Percentiles rank a stretch among this genome's conserved stretches.
phyloP scores from a whole-genome alignment of 371 early-diverging fungal genomes.

The Mortierella sp. region DNA sequence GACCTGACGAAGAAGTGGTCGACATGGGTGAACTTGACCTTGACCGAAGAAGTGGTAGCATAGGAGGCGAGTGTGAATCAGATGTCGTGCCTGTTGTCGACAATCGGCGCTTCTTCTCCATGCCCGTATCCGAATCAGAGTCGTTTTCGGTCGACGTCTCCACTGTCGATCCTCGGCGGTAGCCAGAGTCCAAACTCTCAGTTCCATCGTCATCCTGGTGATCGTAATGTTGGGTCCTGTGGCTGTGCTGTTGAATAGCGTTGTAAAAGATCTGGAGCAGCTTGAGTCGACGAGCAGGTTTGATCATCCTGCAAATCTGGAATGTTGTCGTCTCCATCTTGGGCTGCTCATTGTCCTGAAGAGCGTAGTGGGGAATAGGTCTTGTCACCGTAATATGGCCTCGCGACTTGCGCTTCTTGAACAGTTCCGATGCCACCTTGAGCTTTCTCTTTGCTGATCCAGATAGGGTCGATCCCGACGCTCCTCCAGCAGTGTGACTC shows the following conservation, averaged over 20 bases:
- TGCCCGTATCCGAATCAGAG: neutral
- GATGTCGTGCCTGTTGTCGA: neutral
- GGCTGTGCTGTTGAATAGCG: slow-evolving; percentile 26
- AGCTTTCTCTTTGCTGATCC: neutral
- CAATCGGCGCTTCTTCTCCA: neutral
- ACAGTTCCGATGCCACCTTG: slow-evolving; percentile 34
- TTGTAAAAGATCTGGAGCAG: slow-evolving; percentile 55
- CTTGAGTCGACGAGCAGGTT: slow-evolving; percentile 66
- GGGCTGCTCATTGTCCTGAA: neutral
- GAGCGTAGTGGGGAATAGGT: slow-evolving; percentile 10
- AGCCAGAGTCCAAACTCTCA: neutral
- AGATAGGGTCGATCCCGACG: neutral
- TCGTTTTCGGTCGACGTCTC: slow-evolving; percentile 5
- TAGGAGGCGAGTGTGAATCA: neutral
- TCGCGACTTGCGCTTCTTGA: slow-evolving; percentile 44
- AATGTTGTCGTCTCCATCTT: slow-evolving; percentile 31
- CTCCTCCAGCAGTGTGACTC: neutral
- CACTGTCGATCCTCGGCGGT: neutral
- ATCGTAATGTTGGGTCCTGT: neutral
- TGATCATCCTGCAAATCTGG: slow-evolving; percentile 62
- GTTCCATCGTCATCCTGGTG: neutral
- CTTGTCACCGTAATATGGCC: slow-evolving; percentile 30
- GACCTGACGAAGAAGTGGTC: neutral
- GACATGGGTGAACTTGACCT: slow-evolving; percentile 11
- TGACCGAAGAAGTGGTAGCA: neutral